Percentiles rank a stretch among this genome's conserved stretches.
Conservation (phyloP, 306 rosid genomes). For the Dryas alaskensis region DNA sequence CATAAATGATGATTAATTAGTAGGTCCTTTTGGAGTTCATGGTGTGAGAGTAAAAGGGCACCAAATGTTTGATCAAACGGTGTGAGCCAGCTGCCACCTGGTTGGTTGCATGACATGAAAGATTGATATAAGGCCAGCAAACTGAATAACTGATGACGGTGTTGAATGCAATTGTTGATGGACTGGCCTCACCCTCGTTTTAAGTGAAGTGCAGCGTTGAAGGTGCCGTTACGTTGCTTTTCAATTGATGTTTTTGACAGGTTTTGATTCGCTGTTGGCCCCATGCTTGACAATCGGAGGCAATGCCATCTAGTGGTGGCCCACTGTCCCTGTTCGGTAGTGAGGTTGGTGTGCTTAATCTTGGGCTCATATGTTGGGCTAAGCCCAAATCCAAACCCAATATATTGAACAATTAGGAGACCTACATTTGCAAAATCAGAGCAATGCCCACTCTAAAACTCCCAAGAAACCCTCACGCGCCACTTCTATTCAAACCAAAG, state of each 20-base stretch:
- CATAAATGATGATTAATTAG: neutral
- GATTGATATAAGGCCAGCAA: neutral
- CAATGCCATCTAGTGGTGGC: too few species aligned
- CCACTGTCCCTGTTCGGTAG: too few species aligned
- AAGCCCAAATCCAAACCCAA: neutral
- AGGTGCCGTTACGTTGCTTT: too few species aligned
- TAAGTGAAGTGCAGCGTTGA: too few species aligned
- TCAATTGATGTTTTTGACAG: too few species aligned
- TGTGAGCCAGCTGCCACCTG: slow-evolving; percentile 8
- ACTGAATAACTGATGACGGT: neutral
- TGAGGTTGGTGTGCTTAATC: neutral
- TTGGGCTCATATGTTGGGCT: neutral
- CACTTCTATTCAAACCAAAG: slow-evolving; percentile 9
- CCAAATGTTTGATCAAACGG: neutral
- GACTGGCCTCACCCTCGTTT: too few species aligned
- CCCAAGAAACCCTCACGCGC: neutral
- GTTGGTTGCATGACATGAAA: slow-evolving; percentile 1
- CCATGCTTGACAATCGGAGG: too few species aligned
- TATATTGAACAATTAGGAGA: too few species aligned
- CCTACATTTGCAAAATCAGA: neutral
- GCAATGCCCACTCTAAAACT: slow-evolving; percentile 20
- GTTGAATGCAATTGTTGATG: neutral
- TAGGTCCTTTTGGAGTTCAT: neutral
- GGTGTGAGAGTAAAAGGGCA: neutral
- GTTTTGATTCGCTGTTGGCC: too few species aligned